A percentile compares a stretch with the other conserved stretches of the same genome.
These are phyloP conservation scores for Marchantia paleacea DNA, from an alignment of 225 moss, liverwort and hornwort genomes.

Conservation along the genomic window DNA sequence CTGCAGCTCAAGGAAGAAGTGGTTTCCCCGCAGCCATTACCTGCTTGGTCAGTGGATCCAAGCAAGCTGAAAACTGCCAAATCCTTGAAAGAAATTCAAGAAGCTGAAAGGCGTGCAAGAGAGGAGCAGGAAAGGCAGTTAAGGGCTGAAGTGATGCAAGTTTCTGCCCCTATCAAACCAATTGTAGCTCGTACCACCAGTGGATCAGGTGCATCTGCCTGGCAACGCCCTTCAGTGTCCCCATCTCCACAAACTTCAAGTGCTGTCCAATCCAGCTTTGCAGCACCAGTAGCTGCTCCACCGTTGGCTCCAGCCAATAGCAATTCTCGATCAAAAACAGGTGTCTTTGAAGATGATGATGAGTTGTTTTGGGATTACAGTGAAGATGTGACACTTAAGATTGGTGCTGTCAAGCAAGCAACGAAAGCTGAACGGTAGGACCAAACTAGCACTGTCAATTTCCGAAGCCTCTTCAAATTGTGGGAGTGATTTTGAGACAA, in stretches of 20 bases:
- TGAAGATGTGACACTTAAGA: conserved; percentile 69
- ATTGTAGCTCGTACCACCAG: conserved; percentile 75
- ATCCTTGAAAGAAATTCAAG: conserved; percentile 94
- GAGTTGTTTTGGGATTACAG: conserved; percentile 84
- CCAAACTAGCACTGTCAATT: conserved; percentile 39
- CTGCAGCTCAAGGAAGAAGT: conserved; percentile 64
- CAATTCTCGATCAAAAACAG: conserved; percentile 73
- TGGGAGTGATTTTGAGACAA: conserved; percentile 30
- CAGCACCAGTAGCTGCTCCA: conserved; percentile 38
- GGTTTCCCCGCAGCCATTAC: conserved; percentile 60
- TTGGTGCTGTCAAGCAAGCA: conserved; percentile 68
- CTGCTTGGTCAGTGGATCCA: conserved; percentile 75
- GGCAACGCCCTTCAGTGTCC: conserved; percentile 77
- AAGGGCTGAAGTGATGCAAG: conserved; percentile 54
- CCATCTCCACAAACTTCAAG: conserved; percentile 45
- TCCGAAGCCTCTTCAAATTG: conserved; percentile 21
- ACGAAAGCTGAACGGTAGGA: conserved; percentile 73
- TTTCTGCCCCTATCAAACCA: conserved; percentile 58
- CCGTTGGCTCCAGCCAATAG: conserved; percentile 35
- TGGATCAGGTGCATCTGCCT: conserved; percentile 79
- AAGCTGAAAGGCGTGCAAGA: conserved; percentile 76
- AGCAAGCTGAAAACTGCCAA: conserved; percentile 63
- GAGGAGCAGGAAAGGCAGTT: conserved; percentile 88
- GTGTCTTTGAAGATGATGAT: conserved; percentile 72
- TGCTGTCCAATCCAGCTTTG: conserved; percentile 39